phyloP scores from a whole-genome alignment of 352 stramenopile species.

The Globisporangium spiculum region DNA sequence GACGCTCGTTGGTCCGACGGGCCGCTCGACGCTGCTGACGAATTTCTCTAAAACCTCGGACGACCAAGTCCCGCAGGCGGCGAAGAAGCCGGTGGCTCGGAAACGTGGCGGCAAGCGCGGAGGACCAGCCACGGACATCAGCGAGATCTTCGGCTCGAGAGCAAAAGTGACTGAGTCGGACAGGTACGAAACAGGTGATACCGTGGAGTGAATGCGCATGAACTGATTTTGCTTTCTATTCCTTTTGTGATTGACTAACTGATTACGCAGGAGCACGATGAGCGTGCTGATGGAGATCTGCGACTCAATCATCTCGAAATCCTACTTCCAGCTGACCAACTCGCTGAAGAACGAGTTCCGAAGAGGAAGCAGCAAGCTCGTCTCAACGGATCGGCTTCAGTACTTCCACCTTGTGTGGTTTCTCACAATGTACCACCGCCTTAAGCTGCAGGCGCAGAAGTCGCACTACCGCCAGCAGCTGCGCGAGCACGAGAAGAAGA shows the following conservation, averaged over 20 bases:
- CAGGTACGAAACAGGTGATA: slow-evolving; percentile 25
- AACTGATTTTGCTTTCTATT: slow-evolving; percentile 3
- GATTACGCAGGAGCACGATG: slow-evolving; percentile 45
- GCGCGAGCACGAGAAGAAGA: slow-evolving; percentile 54
- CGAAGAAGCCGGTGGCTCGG: slow-evolving; percentile 57
- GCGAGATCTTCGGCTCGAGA: slow-evolving; percentile 74
- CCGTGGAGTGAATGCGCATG: not conserved
- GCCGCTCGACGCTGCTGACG: slow-evolving; percentile 61
- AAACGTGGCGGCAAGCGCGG: slow-evolving; percentile 39
- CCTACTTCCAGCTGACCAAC: slow-evolving; percentile 83
- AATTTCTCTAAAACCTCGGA: slow-evolving; percentile 75
- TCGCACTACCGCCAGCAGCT: slow-evolving; percentile 60
- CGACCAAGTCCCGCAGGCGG: slow-evolving; percentile 62
- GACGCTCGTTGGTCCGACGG: slow-evolving; percentile 70
- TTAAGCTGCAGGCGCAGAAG: slow-evolving; percentile 72
- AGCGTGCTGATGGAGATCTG: slow-evolving; percentile 68
- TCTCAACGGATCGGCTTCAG: slow-evolving; percentile 82
- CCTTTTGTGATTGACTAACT: slow-evolving; percentile 1
- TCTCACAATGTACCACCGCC: slow-evolving; percentile 74
- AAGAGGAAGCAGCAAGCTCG: slow-evolving; percentile 76
- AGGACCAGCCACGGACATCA: slow-evolving; percentile 57
- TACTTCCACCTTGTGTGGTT: slow-evolving; percentile 89
- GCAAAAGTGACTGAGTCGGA: slow-evolving; percentile 60
- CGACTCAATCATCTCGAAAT: slow-evolving; percentile 68
- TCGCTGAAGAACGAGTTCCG: slow-evolving; percentile 87